Percentiles rank a stretch among this genome's conserved stretches.
Conservation (phyloP, 176 grass and related monocot genomes). For the Zoysia japonica region DNA sequence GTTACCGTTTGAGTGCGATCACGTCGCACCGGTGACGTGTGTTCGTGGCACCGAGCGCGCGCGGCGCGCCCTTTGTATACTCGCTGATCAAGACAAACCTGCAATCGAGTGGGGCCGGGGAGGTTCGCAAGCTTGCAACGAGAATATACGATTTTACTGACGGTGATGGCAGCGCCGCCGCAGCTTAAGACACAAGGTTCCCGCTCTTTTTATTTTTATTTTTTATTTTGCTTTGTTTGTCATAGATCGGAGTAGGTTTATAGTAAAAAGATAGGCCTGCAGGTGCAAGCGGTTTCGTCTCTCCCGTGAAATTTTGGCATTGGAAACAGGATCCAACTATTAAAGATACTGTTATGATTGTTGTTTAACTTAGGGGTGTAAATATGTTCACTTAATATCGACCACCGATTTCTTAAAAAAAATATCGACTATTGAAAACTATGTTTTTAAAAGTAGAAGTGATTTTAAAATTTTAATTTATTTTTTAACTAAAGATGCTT, state of each 20-base stretch:
- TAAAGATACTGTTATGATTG: no score
- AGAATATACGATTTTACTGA: conserved; percentile 44
- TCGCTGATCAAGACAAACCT: background rate
- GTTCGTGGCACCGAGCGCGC: conserved; percentile 12
- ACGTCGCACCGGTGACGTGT: background rate
- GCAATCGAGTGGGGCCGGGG: background rate
- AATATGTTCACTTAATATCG: no score
- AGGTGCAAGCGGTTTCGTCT: conserved; percentile 48
- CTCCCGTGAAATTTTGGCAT: no score
- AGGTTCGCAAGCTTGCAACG: conserved; percentile 39
- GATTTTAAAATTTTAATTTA: no score
- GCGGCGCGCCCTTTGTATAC: conserved; percentile 21
- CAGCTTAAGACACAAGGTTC: conserved; percentile 42
- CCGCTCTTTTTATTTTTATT: background rate
- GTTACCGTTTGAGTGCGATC: conserved; percentile 17
- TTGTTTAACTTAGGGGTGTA: no score
- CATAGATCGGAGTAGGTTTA: background rate
- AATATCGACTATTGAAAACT: no score
- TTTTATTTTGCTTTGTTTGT: conserved; percentile 18
- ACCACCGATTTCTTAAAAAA: no score
- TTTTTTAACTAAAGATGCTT: no score
- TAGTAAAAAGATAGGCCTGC: conserved; percentile 10
- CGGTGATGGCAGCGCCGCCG: background rate
- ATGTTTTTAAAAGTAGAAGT: no score
- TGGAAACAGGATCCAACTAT: no score